Conservation (phyloP, 225 moss, liverwort and hornwort genomes). For the Pleurozium schreberi region DNA sequence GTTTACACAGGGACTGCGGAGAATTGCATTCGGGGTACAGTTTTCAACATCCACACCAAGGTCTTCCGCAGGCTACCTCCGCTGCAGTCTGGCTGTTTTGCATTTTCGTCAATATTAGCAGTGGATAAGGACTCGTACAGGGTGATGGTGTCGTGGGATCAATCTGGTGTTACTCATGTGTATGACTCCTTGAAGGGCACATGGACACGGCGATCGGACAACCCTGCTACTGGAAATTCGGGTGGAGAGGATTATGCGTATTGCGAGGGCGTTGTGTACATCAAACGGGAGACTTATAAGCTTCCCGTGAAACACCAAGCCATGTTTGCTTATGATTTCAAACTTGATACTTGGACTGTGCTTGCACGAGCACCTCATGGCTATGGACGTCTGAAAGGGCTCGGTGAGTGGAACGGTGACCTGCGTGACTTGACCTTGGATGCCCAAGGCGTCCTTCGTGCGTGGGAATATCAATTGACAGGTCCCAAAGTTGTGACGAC, state of each 20-base stretch:
- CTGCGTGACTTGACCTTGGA: neutral
- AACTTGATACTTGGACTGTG: neutral
- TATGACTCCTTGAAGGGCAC: neutral
- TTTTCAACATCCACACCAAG: neutral
- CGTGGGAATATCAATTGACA: neutral
- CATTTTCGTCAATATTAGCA: neutral
- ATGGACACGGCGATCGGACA: neutral
- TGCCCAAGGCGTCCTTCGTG: neutral
- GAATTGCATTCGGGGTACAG: neutral
- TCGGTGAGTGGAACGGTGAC: neutral
- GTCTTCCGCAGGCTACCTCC: neutral
- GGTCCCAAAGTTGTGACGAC: neutral
- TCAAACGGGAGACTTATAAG: neutral
- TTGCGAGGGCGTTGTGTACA: neutral
- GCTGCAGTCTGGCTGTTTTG: neutral
- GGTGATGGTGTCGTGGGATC: neutral
- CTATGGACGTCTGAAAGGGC: neutral
- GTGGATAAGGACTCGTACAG: neutral
- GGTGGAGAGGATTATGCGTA: neutral
- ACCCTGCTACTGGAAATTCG: neutral
- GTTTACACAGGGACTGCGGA: neutral
- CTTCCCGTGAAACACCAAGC: neutral
- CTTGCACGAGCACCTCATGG: neutral
- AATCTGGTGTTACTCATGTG: neutral
- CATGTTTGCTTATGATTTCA: neutral